Evolutionary conservation across 2,329 filamentous ascomycete species (phyloP).

Genomic region (Neonectria neomacrospora): DNA sequence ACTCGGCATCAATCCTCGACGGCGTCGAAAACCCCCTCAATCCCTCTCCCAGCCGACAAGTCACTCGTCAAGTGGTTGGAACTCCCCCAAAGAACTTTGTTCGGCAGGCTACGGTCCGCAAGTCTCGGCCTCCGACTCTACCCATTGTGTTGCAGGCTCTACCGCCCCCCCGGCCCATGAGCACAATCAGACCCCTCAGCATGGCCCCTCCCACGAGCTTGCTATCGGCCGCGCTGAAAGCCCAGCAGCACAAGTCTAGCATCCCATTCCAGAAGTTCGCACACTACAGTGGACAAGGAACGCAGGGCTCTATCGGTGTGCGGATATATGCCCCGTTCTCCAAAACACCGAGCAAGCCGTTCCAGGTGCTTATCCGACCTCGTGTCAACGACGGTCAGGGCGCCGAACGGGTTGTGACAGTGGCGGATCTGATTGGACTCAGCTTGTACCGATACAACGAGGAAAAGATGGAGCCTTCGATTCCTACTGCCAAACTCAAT

Average conservation of each 20-base stretch:
- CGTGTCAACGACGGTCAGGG: constrained; percentile 75
- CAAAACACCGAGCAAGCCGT: constrained; percentile 69
- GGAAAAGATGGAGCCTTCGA: constrained; percentile 75
- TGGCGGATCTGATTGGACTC: constrained; percentile 84
- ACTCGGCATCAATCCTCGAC: constrained; percentile 77
- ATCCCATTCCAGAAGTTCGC: constrained; percentile 83
- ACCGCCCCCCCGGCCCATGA: constrained; percentile 76
- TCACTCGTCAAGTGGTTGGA: constrained; percentile 70
- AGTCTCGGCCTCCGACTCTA: constrained; percentile 66
- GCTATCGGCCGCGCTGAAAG: constrained; percentile 77
- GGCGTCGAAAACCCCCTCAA: constrained; percentile 69
- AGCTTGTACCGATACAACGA: constrained; percentile 82
- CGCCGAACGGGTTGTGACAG: constrained; percentile 71
- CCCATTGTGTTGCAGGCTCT: constrained; percentile 71
- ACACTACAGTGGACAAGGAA: constrained; percentile 79
- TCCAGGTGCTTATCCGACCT: constrained; percentile 77
- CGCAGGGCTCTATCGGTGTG: constrained; percentile 78
- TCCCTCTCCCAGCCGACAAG: constrained; percentile 64
- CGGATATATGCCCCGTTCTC: constrained; percentile 83
- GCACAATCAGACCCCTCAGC: constrained; percentile 72
- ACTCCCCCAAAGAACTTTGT: constrained; percentile 71
- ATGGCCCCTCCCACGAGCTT: constrained; percentile 76
- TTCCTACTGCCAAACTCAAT: constrained; percentile 74
- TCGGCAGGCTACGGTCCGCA: constrained; percentile 72
- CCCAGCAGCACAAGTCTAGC: constrained; percentile 73